Conservation (phyloP, 192 early-diverging fungal species). For the Coemansia sp. region DNA sequence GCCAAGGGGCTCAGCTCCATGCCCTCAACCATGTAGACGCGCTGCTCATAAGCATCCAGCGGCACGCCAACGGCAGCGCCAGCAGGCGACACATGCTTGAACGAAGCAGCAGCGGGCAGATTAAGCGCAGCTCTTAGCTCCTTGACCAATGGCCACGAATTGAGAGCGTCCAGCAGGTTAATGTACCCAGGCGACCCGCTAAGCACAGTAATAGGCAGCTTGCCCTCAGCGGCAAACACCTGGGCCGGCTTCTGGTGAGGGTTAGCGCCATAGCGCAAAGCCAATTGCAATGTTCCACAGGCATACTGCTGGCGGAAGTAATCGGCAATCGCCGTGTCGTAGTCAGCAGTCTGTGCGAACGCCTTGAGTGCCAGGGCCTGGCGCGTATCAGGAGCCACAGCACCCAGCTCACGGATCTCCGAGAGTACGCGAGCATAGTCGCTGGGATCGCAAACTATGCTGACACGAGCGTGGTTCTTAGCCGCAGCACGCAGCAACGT, state of each 20-base stretch:
- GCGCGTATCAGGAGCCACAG: conserved; percentile 68
- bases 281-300: conserved; percentile 68
- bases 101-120: conserved; percentile 92
- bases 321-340: conserved; percentile 90
- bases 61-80: conserved; percentile 92
- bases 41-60: conserved; percentile 74
- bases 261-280: conserved; percentile 96
- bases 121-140: conserved; percentile 82
- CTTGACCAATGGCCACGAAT: conserved; percentile 97
- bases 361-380: conserved; percentile 90
- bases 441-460: conserved; percentile 86
- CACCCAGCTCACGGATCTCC: conserved; percentile 66
- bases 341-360: conserved; percentile 93
- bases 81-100: conserved; percentile 99
- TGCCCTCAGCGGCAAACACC: conserved; percentile 76
- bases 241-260: conserved; percentile 98
- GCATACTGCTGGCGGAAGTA: conserved; percentile 95
- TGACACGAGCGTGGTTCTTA: conserved; percentile 97
- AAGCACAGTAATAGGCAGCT: conserved; percentile 85
- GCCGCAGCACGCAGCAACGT: conserved; percentile 97
- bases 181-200: conserved; percentile 97
- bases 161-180: conserved; percentile 95
- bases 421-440: conserved; percentile 81
- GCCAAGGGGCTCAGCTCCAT: conserved; percentile 83
- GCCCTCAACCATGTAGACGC: conserved; percentile 93